Percentiles rank a stretch among this genome's conserved stretches.
Evolutionary conservation across 2,329 filamentous ascomycete genomes (phyloP).

Genomic region (Fusarium metavorans): DNA sequence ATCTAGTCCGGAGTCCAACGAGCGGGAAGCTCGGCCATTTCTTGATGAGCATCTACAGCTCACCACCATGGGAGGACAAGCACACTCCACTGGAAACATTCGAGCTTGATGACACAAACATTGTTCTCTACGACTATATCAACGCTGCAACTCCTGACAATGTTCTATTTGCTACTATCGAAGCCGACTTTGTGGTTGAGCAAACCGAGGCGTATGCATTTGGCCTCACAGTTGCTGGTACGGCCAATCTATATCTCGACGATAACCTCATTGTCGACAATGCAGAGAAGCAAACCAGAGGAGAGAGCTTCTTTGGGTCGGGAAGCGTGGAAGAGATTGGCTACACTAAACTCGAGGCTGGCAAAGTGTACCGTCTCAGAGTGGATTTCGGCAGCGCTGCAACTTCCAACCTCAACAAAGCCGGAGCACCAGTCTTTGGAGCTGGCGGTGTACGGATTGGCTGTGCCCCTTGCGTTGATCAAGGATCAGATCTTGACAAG

Average conservation of each 20-base stretch:
- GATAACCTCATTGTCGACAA: constrained; percentile 74
- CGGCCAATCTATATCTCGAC: constrained; percentile 73
- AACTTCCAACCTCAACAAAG: constrained; percentile 64
- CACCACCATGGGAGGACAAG: constrained; percentile 57
- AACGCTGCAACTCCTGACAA: constrained; percentile 63
- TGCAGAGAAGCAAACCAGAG: constrained; percentile 70
- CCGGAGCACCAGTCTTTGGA: constrained; percentile 62
- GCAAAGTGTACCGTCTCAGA: constrained; percentile 68
- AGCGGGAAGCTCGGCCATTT: constrained; percentile 66
- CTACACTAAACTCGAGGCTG: constrained; percentile 65
- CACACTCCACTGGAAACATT: constrained; percentile 65
- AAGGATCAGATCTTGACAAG: constrained; percentile 70
- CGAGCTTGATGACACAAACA: constrained; percentile 61
- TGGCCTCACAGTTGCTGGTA: constrained; percentile 74
- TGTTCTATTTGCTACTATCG: constrained; percentile 71
- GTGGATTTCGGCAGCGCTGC: constrained; percentile 71
- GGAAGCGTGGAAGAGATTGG: constrained; percentile 73
- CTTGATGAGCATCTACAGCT: constrained; percentile 72
- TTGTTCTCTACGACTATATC: constrained; percentile 62
- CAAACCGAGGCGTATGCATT: constrained; percentile 71
- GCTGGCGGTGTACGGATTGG: constrained; percentile 73
- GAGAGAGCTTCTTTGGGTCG: constrained; percentile 74
- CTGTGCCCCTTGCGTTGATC: constrained; percentile 68
- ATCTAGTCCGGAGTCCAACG: constrained; percentile 61
- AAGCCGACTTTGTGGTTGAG: constrained; percentile 70